Evolutionary conservation across 2,329 filamentous ascomycete genomes (phyloP), one percentile per base, ranked within the genome.

Genomic region (Dactylellina cionopaga): DNA sequence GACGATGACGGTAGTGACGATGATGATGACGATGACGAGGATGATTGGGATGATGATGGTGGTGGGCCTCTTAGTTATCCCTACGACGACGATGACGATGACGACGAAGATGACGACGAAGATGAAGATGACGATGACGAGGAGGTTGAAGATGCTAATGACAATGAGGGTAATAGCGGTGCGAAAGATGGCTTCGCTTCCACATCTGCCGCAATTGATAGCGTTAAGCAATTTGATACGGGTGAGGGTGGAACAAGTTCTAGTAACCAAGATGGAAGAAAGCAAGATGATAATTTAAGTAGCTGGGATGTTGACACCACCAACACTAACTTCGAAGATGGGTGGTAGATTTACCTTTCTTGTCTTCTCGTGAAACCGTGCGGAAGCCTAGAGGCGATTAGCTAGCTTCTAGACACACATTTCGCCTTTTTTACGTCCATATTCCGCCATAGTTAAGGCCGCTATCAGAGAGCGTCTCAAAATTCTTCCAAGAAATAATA

Each of bases 1-100:
- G 60, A 60, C 5, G 44, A 44, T 39, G 62, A 74, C 31, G 63
- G 51, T 17, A 56, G 49, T 31, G 69, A 70, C 24, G 75, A 72
- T 15, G 73, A 64, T 35, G 74, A 74, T 37, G 64, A 66, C n/a
- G 54, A 62, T 10, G 70, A 41, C n/a, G 56, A 58, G 17, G 54
- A 63, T 17, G 27, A 33, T 13, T 22, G 17, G 4, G 56, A 51
- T 60, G 51, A 46, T 47, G 55, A 58, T 27, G 52, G 39, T 17
- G 49, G 55, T 6, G 55, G 15, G 1, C 47, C 33, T 3, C 46
- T 41, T 24, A 44, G 41, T 1, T 49, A 47, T 15, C n/a, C 51
- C 19, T 74, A 74, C 10, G 55, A 15, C n/a, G 27, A 54, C 11
- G 37, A 65, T 22, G 10, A 25, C 29, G 60, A 52, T 19, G 54